Conservation (phyloP, 1,139 yeast genomes). For the Diutina ranongensis region DNA sequence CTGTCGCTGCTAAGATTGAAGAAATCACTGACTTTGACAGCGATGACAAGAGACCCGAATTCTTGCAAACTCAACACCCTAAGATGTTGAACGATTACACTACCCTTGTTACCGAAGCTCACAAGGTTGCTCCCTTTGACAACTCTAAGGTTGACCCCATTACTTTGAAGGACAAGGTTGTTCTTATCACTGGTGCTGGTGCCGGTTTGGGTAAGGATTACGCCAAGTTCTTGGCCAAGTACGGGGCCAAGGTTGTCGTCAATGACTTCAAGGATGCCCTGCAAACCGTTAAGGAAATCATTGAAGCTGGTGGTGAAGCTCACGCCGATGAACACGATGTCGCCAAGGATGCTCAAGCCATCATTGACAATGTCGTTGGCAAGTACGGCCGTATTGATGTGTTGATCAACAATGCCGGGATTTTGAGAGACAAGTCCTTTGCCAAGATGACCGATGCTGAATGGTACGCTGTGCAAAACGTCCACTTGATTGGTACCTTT, state of each 20-base stretch:
- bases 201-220: conserved; percentile 91
- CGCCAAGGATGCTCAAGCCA: conserved; percentile 63
- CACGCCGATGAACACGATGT: conserved; percentile 78
- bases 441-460: conserved; percentile 73
- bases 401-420: conserved; percentile 88
- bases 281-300: conserved; percentile 68
- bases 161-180: conserved; percentile 73
- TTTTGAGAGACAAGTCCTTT: conserved; percentile 83
- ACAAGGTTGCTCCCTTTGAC: conserved; percentile 44
- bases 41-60: conserved; percentile 34
- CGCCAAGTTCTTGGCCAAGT: conserved; percentile 73
- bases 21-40: conserved; percentile 53
- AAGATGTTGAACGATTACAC: conserved; percentile 47
- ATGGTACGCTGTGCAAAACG: conserved; percentile 74
- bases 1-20: conserved; percentile 59
- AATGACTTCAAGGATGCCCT: conserved; percentile 79
- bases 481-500: conserved; percentile 77
- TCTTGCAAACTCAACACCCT: conserved; percentile 56
- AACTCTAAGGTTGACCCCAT: conserved; percentile 35
- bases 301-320: conserved; percentile 68
- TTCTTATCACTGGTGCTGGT: conserved; percentile 91
- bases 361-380: conserved; percentile 68
- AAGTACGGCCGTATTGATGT: conserved; percentile 79
- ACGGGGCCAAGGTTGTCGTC: conserved; percentile 93
- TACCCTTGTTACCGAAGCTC: conserved; percentile 41